phyloP scores from a whole-genome alignment of 805 yeast species.

The Yarrowia alimentaria region DNA sequence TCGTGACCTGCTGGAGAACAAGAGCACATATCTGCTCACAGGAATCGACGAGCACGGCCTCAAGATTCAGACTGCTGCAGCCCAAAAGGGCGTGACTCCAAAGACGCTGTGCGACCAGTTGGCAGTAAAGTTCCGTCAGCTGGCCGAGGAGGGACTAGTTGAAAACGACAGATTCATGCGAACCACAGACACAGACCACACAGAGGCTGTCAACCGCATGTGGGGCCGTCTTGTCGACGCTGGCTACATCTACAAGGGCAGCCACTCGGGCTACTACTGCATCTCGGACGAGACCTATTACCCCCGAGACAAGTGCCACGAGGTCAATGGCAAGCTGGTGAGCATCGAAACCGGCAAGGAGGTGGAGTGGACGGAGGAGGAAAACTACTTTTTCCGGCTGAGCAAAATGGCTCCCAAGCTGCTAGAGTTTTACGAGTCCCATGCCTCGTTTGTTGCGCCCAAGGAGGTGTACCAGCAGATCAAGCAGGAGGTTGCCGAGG shows the following conservation, averaged over 20 bases:
- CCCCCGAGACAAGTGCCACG: slow-evolving; percentile 43
- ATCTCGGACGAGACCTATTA: slow-evolving; percentile 92
- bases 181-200: slow-evolving; percentile 85
- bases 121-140: slow-evolving; percentile 57
- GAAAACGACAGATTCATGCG: slow-evolving; percentile 75
- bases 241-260: slow-evolving; percentile 75
- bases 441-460: slow-evolving; percentile 69
- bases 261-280: slow-evolving; percentile 93
- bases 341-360: slow-evolving; percentile 69
- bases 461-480: slow-evolving; percentile 52
- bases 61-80: slow-evolving; percentile 87
- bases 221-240: slow-evolving; percentile 63
- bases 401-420: slow-evolving; percentile 58
- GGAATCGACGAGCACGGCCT: slow-evolving; percentile 98
- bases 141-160: slow-evolving; percentile 61
- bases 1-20: background rate
- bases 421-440: slow-evolving; percentile 47
- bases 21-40: slow-evolving; percentile 51
- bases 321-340: slow-evolving; percentile 38
- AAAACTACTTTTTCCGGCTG: slow-evolving; percentile 80
- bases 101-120: slow-evolving; percentile 70
- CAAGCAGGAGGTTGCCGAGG: slow-evolving; percentile 52
- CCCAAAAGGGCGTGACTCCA: slow-evolving; percentile 52
- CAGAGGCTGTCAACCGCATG: slow-evolving; percentile 57
- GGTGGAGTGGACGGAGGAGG: slow-evolving; percentile 74